Base-by-base conservation (phyloP, 257 asterid species). In the Buddleja alternifolia region DNA sequence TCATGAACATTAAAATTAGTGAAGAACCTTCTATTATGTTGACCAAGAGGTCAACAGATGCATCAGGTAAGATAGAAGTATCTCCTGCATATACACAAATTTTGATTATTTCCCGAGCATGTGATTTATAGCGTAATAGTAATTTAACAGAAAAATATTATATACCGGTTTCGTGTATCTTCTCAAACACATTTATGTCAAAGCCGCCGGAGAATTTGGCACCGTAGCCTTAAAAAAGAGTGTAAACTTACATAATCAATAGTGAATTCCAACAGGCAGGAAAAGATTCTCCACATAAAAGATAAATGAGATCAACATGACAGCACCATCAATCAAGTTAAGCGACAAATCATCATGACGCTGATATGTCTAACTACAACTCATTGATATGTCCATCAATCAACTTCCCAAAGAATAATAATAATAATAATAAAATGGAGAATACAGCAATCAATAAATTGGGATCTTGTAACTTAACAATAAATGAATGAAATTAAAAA, bases 201-300 rank as follows among this genome's bases (percentile, higher is more conserved):
- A 89, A 89, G 59, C 99, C 99, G n/a, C 97, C 98, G 54, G 96
- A 91, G 79, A 94, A 91, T 55, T 39, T 86, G 51, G 98, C 92
- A 10, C 88, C 90, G 8, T 67, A 70, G 66, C 98, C 99, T 94
- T 58, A 53, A 74, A 67, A 47, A 41, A 19, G 54, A 77, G 54
- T n/a, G n/a, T 32, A 69, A 37, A 59, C 15, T 46, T 50, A 25
- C 37, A 66, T 72, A 72, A 54, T 85, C 77, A 85, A 78, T 56
- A 10, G 17, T 51, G 60, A 63, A n/a, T 19, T 56, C n/a, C 53
- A 39, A 15, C 37, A 46, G 39, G 62, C 77, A 47, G 52, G 56
- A 61, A 72, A 60, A 42, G 10, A 21, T 40, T 40, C 71, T 56
- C 50, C 4, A 56, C 50, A 57, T 24, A 55, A 70, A 36, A 8